phyloP scores from a whole-genome alignment of 2,329 filamentous ascomycete species.

The Zymoseptoria passerinii region DNA sequence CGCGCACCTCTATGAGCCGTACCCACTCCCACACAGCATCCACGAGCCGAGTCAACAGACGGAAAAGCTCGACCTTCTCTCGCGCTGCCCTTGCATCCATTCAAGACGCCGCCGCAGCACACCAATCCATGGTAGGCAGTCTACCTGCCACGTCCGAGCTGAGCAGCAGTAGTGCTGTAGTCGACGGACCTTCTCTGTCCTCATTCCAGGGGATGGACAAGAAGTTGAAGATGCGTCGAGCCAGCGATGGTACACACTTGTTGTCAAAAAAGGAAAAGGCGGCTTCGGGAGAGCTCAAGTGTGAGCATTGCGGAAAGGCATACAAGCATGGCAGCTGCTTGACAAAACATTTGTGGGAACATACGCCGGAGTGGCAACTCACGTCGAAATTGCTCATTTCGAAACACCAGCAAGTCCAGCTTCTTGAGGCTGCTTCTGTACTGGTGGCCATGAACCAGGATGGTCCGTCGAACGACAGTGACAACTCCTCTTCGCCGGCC shows the following conservation, averaged over 20 bases:
- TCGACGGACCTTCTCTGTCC: slow-evolving; percentile 57
- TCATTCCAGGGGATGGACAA: slow-evolving; percentile 40
- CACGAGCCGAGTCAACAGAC: slow-evolving; percentile 78
- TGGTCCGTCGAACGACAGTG: slow-evolving; percentile 56
- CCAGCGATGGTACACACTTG: slow-evolving; percentile 81
- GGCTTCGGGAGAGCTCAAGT: slow-evolving; percentile 78
- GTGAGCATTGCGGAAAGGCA: slow-evolving; percentile 96
- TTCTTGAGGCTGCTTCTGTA: slow-evolving; percentile 94
- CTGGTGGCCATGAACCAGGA: slow-evolving; percentile 79
- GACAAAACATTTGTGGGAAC: slow-evolving; percentile 99
- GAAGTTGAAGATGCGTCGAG: slow-evolving; percentile 50
- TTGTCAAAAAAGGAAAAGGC: slow-evolving; percentile 74
- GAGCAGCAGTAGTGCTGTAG: slow-evolving; percentile 46
- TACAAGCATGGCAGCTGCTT: slow-evolving; percentile 99
- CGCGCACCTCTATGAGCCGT: slow-evolving; percentile 59
- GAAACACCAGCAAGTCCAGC: slow-evolving; percentile 97
- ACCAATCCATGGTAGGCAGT: slow-evolving; percentile 56
- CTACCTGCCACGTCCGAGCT: slow-evolving; percentile 46
- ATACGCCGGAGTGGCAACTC: slow-evolving; percentile 94
- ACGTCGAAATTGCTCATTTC: slow-evolving; percentile 97
- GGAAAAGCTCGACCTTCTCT: slow-evolving; percentile 84
- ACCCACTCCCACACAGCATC: slow-evolving; percentile 75
- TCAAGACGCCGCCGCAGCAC: slow-evolving; percentile 46
- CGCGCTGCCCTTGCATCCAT: slow-evolving; percentile 46
- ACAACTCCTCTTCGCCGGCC: slow-evolving; percentile 75